Conservation (phyloP, 495 filamentous ascomycete species). For the Hypoxylon fragiforme region DNA sequence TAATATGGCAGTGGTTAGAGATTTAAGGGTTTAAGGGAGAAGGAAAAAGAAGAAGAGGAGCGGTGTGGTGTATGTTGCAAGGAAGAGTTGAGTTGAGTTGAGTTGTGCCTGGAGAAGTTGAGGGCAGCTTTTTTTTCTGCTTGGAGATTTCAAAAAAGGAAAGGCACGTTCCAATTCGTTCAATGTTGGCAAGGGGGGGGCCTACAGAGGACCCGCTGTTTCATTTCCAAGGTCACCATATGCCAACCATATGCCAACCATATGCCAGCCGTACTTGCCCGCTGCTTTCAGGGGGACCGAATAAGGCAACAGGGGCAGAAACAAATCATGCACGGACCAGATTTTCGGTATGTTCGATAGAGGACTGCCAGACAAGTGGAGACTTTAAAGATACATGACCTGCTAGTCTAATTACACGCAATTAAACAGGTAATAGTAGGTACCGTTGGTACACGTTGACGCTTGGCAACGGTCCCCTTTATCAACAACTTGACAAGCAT, state of each 20-base stretch:
- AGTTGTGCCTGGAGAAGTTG: conserved; percentile 33
- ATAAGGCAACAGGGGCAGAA: background rate
- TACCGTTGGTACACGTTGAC: conserved; percentile 8
- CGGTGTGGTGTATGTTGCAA: conserved; percentile 31
- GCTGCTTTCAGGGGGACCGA: background rate
- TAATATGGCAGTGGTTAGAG: conserved; percentile 34
- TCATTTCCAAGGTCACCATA: too few relatives aligned
- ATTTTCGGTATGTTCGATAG: conserved; percentile 18
- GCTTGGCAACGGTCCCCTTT: conserved; percentile 18
- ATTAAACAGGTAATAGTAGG: conserved; percentile 10
- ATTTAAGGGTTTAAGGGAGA: conserved; percentile 34
- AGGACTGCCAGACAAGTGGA: too few relatives aligned
- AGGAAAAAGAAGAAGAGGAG: conserved; percentile 31
- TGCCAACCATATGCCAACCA: background rate
- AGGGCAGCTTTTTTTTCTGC: conserved; percentile 31
- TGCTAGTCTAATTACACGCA: conserved; percentile 18
- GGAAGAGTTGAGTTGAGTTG: conserved; percentile 15
- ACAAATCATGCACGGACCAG: conserved; percentile 11
- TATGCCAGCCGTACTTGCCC: background rate
- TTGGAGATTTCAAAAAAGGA: conserved; percentile 29
- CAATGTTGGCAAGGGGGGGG: too few relatives aligned
- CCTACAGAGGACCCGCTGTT: conserved; percentile 2
- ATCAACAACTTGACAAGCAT: background rate
- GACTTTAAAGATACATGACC: too few relatives aligned
- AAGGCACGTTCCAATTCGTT: conserved; percentile 25